A percentile compares a stretch with the other conserved stretches of the same genome.
Conservation (phyloP, 805 yeast genomes). For the Pichia eremophila region DNA sequence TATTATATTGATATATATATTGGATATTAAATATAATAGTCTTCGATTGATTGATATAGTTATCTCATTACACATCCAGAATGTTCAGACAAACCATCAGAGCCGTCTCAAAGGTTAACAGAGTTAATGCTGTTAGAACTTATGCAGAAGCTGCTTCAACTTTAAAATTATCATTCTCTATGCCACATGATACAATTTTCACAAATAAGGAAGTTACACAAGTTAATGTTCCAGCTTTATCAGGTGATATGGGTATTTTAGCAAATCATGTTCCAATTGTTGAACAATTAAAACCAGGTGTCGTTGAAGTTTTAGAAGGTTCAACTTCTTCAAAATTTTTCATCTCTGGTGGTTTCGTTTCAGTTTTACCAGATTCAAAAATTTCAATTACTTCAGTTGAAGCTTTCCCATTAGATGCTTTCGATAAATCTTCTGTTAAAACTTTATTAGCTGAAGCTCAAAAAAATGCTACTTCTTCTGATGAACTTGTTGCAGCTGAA, state of each 20-base stretch:
- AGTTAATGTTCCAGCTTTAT: slow-evolving; percentile 91
- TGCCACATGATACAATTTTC: slow-evolving; percentile 60
- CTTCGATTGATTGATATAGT: too few species aligned
- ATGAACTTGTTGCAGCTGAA: slow-evolving; percentile 84
- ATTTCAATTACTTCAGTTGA: slow-evolving; percentile 89
- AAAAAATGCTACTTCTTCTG: slow-evolving; percentile 77
- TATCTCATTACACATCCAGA: neutral
- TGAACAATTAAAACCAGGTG: slow-evolving; percentile 94
- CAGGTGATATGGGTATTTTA: slow-evolving; percentile 94
- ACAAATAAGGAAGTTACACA: slow-evolving; percentile 37
- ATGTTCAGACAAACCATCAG: slow-evolving; percentile 62
- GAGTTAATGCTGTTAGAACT: slow-evolving; percentile 58
- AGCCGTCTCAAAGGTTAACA: slow-evolving; percentile 49
- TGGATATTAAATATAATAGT: too few species aligned
- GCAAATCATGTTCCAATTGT: slow-evolving; percentile 97
- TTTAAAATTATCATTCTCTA: slow-evolving; percentile 79
- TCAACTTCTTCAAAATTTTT: slow-evolving; percentile 71
- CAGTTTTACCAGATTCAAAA: slow-evolving; percentile 89
- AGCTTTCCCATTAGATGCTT: slow-evolving; percentile 85
- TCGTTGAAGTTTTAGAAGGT: slow-evolving; percentile 81
- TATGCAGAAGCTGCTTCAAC: slow-evolving; percentile 87
- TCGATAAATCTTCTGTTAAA: slow-evolving; percentile 73
- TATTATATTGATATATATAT: too few species aligned
- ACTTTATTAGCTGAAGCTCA: slow-evolving; percentile 84
- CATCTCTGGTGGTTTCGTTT: slow-evolving; percentile 93